phyloP scores from a whole-genome alignment of 1,139 yeast genomes.

The Yamadazyma conglobata region DNA sequence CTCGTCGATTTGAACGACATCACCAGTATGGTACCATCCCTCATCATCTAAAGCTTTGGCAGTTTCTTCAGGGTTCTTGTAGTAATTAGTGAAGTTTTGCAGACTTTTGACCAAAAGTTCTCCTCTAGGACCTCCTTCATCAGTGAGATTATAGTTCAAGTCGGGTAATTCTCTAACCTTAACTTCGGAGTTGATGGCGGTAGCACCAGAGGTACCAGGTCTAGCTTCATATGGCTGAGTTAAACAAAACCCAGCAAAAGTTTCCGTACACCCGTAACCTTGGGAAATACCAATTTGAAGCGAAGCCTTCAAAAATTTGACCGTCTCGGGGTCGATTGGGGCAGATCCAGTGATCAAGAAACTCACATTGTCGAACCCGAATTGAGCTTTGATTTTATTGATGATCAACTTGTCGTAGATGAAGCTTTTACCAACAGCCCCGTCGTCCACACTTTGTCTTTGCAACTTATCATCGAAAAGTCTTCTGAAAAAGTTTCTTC shows the following conservation, averaged over 20 bases:
- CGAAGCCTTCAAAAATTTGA: conserved; percentile 38
- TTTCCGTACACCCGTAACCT: conserved; percentile 48
- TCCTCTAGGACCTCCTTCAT: conserved; percentile 38
- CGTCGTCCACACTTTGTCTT: conserved; percentile 11
- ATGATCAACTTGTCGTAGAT: conserved; percentile 30
- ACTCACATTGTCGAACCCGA: conserved; percentile 32
- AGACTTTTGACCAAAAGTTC: conserved; percentile 40
- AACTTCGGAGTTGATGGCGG: conserved; percentile 32
- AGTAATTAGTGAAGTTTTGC: conserved; percentile 36
- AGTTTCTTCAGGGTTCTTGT: conserved; percentile 39
- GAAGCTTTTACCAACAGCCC: conserved; percentile 19
- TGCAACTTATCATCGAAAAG: conserved; percentile 17
- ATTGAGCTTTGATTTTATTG: conserved; percentile 25
- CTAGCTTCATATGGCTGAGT: conserved; percentile 29
- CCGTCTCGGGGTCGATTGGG: conserved; percentile 41
- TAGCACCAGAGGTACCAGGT: conserved; percentile 43
- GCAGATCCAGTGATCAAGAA: conserved; percentile 39
- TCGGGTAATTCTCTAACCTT: conserved; percentile 37
- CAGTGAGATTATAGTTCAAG: conserved; percentile 31
- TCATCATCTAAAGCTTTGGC: conserved; percentile 50
- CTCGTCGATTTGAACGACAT: conserved; percentile 30
- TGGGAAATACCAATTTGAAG: conserved; percentile 38
- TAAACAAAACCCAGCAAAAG: conserved; percentile 39
- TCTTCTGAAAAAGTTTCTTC: conserved; percentile 25
- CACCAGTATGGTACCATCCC: conserved; percentile 48